Conservation (phyloP, 2,329 filamentous ascomycete species). For the Chaetomium sp. region DNA sequence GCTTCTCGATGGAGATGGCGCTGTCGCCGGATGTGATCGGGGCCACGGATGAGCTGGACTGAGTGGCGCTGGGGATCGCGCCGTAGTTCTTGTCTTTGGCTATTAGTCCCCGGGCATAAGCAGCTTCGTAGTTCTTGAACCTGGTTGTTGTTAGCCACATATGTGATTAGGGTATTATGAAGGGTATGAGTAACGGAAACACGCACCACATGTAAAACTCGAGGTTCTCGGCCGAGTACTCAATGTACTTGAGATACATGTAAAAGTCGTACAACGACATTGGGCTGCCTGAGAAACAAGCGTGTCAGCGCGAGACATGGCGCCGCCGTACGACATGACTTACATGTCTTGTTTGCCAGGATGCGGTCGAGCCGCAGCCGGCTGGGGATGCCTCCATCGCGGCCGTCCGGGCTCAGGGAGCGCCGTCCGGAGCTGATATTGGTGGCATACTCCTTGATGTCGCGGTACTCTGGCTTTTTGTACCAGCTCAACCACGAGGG, state of each 20-base stretch:
- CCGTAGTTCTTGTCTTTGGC: constrained; percentile 36
- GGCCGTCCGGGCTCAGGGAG: constrained; percentile 42
- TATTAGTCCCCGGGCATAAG: constrained; percentile 33
- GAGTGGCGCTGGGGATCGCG: constrained; percentile 35
- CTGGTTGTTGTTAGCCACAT: constrained; percentile 33
- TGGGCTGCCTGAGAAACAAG: constrained; percentile 43
- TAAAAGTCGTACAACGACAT: constrained; percentile 55
- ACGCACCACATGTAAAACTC: constrained; percentile 54
- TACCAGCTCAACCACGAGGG: constrained; percentile 50
- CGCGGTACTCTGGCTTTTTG: constrained; percentile 53
- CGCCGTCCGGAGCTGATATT: constrained; percentile 43
- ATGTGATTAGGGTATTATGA: not conserved
- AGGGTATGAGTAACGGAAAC: no score
- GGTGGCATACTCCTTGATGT: constrained; percentile 50
- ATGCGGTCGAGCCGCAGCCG: constrained; percentile 49
- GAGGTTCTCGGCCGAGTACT: constrained; percentile 52
- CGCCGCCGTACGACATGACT: constrained; percentile 17
- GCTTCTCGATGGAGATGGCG: constrained; percentile 16
- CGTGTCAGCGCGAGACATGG: constrained; percentile 13
- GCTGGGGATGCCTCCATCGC: constrained; percentile 43
- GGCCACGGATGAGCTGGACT: constrained; percentile 37
- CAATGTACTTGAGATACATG: constrained; percentile 55
- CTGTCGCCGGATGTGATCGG: constrained; percentile 32
- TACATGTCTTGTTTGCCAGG: constrained; percentile 52
- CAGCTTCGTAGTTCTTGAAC: constrained; percentile 49